phyloP scores from a whole-genome alignment of 2,329 filamentous ascomycete genomes.

The Colletotrichum spinosum region DNA sequence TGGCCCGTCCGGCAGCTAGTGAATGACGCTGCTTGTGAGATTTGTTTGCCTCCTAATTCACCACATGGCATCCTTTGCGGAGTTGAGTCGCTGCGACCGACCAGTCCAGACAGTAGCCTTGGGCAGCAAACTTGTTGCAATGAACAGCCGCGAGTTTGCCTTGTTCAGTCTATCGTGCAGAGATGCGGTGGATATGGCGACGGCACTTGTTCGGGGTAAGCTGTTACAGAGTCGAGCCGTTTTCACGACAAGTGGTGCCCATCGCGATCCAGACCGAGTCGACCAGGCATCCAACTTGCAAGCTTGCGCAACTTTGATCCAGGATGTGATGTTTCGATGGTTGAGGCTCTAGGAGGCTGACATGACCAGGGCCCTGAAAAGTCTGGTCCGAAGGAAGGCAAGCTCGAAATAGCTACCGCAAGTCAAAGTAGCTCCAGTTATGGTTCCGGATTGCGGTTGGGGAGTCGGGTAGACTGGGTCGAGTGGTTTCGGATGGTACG shows the following conservation, averaged over 20 bases:
- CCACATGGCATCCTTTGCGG: conserved; percentile 9
- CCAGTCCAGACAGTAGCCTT: not conserved
- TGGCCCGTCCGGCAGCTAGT: conserved; percentile 1
- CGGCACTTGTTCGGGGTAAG: not conserved
- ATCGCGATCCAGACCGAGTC: conserved; percentile 29
- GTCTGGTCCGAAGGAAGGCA: conserved; percentile 1
- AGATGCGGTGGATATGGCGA: conserved; percentile 14
- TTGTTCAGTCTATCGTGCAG: not conserved
- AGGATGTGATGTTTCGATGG: conserved; percentile 12
- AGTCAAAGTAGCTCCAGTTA: conserved; percentile 1
- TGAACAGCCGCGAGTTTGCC: too few relatives aligned
- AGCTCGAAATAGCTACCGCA: conserved; percentile 17
- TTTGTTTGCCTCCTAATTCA: conserved; percentile 1
- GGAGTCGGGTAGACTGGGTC: conserved; percentile 20
- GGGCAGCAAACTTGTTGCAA: too few relatives aligned
- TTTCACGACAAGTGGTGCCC: not conserved
- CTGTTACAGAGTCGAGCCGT: conserved; percentile 6
- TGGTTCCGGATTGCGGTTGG: conserved; percentile 17
- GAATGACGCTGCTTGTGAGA: conserved; percentile 1
- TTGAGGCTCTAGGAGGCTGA: conserved; percentile 18
- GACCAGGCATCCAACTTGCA: conserved; percentile 21
- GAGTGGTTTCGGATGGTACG: conserved; percentile 16
- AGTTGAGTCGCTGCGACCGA: conserved; percentile 4
- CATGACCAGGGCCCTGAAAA: not conserved
- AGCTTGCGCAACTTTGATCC: conserved; percentile 16